Conservation (phyloP, 306 rosid species). For the Ormosia emarginata region DNA sequence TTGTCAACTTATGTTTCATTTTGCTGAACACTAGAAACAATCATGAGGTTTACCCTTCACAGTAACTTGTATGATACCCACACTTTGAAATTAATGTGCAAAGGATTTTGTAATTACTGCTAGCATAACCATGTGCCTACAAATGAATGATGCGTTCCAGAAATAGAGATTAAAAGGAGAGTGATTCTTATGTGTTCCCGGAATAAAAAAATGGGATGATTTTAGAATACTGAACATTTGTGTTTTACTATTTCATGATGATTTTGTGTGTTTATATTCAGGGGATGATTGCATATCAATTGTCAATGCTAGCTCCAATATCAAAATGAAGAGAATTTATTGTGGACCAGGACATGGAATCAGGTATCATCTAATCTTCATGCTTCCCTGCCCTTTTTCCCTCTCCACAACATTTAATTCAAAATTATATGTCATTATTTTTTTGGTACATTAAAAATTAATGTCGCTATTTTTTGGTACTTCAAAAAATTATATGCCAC, state of each 20-base stretch:
- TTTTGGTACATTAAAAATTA: not conserved
- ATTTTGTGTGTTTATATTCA: constrained; percentile 33
- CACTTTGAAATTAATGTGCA: not conserved
- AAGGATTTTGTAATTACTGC: too few relatives aligned
- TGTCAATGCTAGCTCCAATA: constrained; percentile 84
- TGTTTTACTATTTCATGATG: constrained; percentile 10
- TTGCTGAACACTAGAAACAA: not conserved
- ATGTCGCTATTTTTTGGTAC: not conserved
- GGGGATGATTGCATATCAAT: constrained; percentile 98
- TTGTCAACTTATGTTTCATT: not conserved
- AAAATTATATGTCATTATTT: not conserved
- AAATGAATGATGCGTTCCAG: not conserved
- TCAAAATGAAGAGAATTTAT: constrained; percentile 84
- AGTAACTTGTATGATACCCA: too few relatives aligned
- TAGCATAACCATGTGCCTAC: too few relatives aligned
- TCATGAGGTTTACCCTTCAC: not conserved
- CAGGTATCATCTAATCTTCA: constrained; percentile 54
- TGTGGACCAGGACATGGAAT: constrained; percentile 99
- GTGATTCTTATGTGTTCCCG: too few relatives aligned
- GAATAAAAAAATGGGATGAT: too few relatives aligned
- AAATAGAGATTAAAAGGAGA: not conserved
- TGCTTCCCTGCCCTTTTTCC: not conserved
- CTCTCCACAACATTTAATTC: not conserved
- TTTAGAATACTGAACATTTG: not conserved
- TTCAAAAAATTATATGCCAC: not conserved